phyloP scores from a whole-genome alignment of 148 eudicot species.

The Tetragonia tetragonoides region DNA sequence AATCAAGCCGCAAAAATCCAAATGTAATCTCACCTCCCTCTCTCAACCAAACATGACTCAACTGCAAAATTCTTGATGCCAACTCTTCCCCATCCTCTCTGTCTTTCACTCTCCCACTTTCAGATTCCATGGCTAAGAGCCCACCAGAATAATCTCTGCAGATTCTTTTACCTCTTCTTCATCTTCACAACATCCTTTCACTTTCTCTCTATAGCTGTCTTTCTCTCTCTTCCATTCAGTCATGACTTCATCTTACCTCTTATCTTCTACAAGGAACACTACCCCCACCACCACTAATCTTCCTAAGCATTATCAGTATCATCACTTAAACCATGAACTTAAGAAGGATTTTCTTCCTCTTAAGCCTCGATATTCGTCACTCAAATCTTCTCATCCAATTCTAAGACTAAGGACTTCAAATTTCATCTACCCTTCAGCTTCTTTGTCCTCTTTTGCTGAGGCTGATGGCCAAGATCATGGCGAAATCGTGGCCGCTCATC shows the following conservation, averaged over 20 bases:
- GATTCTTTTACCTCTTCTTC: slow-evolving; percentile 21
- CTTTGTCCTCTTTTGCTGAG: slow-evolving; percentile 73
- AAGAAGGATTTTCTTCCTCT: slow-evolving; percentile 26
- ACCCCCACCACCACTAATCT: slow-evolving; percentile 28
- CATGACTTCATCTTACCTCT: slow-evolving; percentile 62
- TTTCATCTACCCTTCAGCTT: slow-evolving; percentile 49
- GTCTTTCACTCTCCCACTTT: slow-evolving; percentile 15
- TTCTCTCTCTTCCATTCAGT: slow-evolving; percentile 12
- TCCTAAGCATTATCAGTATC: slow-evolving; percentile 29
- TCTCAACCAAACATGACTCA: slow-evolving; percentile 29
- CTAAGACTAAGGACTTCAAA: slow-evolving; percentile 35
- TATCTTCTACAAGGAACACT: slow-evolving; percentile 57
- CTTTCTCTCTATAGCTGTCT: background rate
- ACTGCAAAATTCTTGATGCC: slow-evolving; percentile 26
- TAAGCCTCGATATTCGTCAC: slow-evolving; percentile 33
- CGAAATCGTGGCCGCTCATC: slow-evolving; percentile 17
- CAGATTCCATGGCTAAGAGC: slow-evolving; percentile 57
- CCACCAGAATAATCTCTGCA: slow-evolving; percentile 34
- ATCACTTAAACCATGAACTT: slow-evolving; percentile 21
- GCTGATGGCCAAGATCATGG: slow-evolving; percentile 42
- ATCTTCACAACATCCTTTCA: background rate
- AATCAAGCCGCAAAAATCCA: slow-evolving; percentile 18
- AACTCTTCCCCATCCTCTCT: slow-evolving; percentile 17
- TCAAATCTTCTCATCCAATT: slow-evolving; percentile 38
- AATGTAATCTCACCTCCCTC: slow-evolving; percentile 18